Evolutionary conservation across 179 eudicot genomes (phyloP).

Genomic region (Corrigiola litoralis): DNA sequence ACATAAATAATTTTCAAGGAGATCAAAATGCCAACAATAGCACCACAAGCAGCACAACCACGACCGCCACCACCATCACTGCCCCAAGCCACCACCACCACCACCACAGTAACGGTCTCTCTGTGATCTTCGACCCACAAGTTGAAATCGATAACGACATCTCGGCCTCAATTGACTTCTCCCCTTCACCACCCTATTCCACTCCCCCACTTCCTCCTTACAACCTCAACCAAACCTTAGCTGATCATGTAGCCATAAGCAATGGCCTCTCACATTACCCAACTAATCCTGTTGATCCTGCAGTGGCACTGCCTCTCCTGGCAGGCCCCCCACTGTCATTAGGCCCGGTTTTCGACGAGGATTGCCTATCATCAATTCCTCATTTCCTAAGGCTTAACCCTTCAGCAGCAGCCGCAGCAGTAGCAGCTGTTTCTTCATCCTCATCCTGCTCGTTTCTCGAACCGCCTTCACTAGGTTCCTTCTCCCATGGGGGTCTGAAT

Average conservation of each 20-base stretch:
- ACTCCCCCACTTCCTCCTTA: slow-evolving; percentile 20
- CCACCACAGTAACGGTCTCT: slow-evolving; percentile 23
- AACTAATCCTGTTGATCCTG: slow-evolving; percentile 11
- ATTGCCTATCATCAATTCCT: slow-evolving; percentile 49
- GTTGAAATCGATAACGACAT: slow-evolving; percentile 54
- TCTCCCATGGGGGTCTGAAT: slow-evolving; percentile 33
- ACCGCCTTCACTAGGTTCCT: slow-evolving; percentile 33
- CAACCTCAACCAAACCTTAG: slow-evolving; percentile 22
- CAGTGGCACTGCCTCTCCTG: slow-evolving; percentile 30
- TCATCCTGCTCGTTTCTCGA: slow-evolving; percentile 37
- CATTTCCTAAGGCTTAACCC: slow-evolving; percentile 40
- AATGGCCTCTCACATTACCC: slow-evolving; percentile 29
- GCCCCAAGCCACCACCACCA: slow-evolving; percentile 11
- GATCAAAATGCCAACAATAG: slow-evolving; percentile 21
- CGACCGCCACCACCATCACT: slow-evolving; percentile 18
- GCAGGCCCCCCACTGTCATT: slow-evolving; percentile 26
- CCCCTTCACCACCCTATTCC: slow-evolving; percentile 38
- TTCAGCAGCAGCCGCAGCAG: slow-evolving; percentile 20
- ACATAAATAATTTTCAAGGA: slow-evolving; percentile 16
- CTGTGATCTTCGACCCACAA: slow-evolving; percentile 48
- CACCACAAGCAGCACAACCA: slow-evolving; percentile 18
- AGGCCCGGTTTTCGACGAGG: slow-evolving; percentile 51
- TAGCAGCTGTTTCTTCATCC: slow-evolving; percentile 11
- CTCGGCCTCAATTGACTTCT: slow-evolving; percentile 58
- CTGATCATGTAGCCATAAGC: slow-evolving; percentile 10